Evolutionary conservation across 345 rosid genomes (phyloP), one percentile per base, ranked within the genome.

Genomic region (Murraya koenigii): DNA sequence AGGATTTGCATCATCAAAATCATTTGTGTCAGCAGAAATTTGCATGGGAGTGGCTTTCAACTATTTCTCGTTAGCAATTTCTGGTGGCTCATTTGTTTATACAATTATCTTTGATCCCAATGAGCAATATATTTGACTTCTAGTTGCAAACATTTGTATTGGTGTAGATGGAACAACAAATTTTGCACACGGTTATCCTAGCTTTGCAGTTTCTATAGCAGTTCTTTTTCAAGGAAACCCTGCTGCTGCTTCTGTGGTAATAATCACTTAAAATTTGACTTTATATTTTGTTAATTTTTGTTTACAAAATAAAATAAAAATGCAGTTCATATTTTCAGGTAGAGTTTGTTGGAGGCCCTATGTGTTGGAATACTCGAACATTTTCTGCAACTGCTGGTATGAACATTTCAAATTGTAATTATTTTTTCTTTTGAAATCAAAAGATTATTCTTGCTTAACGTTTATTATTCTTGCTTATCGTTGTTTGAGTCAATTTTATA

Each of bases 151-250:
- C 32, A 19, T 23, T 67, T 35, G 44, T 81, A n/a, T 66, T 61
- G 81, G 10, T 73, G 74, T 77, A 92, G 99, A 95, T 87, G 99
- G 99, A 81, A 95, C 99, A 75, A 95, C 98, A 67, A 93, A 93
- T 85, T 95, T 95, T 75, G 95, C 99, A 7, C 99, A 95, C 75
- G 89, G 97, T 74, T 95, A 95, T 86, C 99, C 98, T 38, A 92
- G 98, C 89, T 95, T 93, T 87, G 98, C 99, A 22, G 96, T 95
- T 71, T 93, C 98, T 63, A 91, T 95, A n/a, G 99, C 89, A 80
- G 94, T 93, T 85, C 85, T 95, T 39, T 92, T 86, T 84, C 92
- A 77, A 19, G 98, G 99, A 77, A 91, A 80, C 8, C 98, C 98
- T 56, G 92, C 88, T 10, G 97, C 98, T 71, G 99, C 97, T 78